Base-by-base conservation (phyloP, 768 basidiomycete species). In the Boletellus emodensis region DNA sequence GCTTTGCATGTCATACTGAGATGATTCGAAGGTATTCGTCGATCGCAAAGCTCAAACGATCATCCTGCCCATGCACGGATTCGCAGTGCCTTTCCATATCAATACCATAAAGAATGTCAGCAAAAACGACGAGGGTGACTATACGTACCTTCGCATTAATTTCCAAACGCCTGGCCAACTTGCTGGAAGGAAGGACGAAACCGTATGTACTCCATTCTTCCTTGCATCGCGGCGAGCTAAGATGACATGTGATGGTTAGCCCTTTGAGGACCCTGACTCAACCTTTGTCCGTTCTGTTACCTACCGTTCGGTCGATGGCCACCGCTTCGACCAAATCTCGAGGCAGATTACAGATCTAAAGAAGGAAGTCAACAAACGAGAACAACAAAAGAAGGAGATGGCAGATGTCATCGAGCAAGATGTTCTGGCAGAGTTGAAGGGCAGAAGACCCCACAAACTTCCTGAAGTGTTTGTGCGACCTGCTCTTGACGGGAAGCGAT, bases 131-230 rank as follows among this genome's bases (percentile, higher is more conserved):
- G 96, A 98, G 69, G 91, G 90, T 6, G 93, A 98, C 44, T 90
- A 85, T 65, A 94, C 94, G 0, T 92, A 90, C 61, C 78, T 99
- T 47, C 83, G 96, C 2, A 93, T 99, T 69, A 98, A 98, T 71
- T 97, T 98, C 74, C 94, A 97, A 68, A 96, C 95, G 0, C 96
- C 96, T 11, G 96, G 96, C 43, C 94, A 97, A 63, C 82, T 97
- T 22, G 88, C 93, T 0, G 95, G 96, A 24, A 97, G 95, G 75
- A 98, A 99, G 72, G 96, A 99, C 66, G 96, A 98, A 57, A 97
- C 93, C 53, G 93, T 94, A 54, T 60, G 76, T 24, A n/a, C 17
- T 46, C 5, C 48, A 5, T 49, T 42, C 14, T 12, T 36, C 13
- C 14, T 5, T 48, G 20, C 1, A 38, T 38, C 47, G 28, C 52